A percentile compares a stretch with the other conserved stretches of the same genome.
phyloP scores from a whole-genome alignment of 495 filamentous ascomycete species.

The Aspergillus asperescens region DNA sequence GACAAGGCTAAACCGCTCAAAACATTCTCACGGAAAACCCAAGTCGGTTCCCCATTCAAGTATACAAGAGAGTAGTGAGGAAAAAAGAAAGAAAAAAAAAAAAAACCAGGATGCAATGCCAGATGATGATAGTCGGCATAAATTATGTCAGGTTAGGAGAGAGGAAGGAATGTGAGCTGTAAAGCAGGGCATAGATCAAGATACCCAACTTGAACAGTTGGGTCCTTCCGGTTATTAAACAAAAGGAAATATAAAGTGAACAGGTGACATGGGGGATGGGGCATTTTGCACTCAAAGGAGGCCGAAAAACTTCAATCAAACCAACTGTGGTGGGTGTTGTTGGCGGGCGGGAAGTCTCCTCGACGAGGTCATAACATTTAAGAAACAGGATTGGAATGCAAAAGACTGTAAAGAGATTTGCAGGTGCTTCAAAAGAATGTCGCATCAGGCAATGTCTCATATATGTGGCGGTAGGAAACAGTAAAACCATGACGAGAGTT shows the following conservation, averaged over 20 bases:
- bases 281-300: conserved; percentile 7
- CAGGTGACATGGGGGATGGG: conserved; percentile 8
- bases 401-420: neutral
- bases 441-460: conserved; percentile 11
- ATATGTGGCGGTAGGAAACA: conserved; percentile 11
- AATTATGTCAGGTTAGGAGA: conserved; percentile 15
- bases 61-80: conserved; percentile 17
- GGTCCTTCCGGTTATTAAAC: conserved; percentile 7
- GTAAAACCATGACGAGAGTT: conserved; percentile 20
- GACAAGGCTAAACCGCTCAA: conserved; percentile 21
- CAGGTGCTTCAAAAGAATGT: neutral
- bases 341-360: neutral
- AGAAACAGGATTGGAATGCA: conserved; percentile 1
- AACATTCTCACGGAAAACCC: conserved; percentile 13
- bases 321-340: neutral
- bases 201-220: neutral
- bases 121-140: conserved; percentile 17
- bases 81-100: conserved; percentile 8
- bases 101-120: conserved; percentile 8
- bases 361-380: neutral
- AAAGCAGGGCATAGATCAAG: conserved; percentile 1
- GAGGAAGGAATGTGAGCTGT: conserved; percentile 1
- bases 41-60: conserved; percentile 19
- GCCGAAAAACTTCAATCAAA: neutral
- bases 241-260: conserved; percentile 18